Evolutionary conservation across 2,329 filamentous ascomycete genomes (phyloP).

Genomic region (Neonectria hederae): DNA sequence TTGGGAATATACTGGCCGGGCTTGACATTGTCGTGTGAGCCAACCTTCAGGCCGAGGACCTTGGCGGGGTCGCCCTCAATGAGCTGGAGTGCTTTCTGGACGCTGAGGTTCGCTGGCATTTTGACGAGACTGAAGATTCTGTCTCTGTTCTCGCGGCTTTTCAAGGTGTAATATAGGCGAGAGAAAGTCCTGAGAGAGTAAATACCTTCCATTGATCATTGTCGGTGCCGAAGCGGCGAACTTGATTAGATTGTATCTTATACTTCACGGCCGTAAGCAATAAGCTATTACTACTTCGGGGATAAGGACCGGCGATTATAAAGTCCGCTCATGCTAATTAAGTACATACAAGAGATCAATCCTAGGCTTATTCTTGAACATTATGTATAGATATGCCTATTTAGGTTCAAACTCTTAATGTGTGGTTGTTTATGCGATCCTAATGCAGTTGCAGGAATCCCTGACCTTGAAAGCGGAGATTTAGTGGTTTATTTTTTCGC

Average conservation of each 20-base stretch:
- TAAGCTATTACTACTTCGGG: background rate
- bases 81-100: constrained; percentile 3
- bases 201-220: too few relatives aligned
- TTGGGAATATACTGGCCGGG: constrained; percentile 29
- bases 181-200: too few relatives aligned
- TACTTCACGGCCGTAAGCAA: background rate
- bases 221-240: background rate
- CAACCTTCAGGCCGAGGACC: constrained; percentile 27
- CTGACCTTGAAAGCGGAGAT: too few relatives aligned
- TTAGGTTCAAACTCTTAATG: too few relatives aligned
- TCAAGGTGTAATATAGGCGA: background rate
- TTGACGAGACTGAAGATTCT: background rate
- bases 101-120: constrained; percentile 8
- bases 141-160: rapidly evolving
- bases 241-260: too few relatives aligned
- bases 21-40: constrained; percentile 17
- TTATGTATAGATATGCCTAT: too few relatives aligned
- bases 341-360: too few relatives aligned
- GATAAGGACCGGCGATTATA: background rate
- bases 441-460: too few relatives aligned
- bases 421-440: too few relatives aligned
- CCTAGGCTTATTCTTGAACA: too few relatives aligned
- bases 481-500: too few relatives aligned
- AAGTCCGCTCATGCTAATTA: background rate
- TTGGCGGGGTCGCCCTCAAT: constrained; percentile 28